These are phyloP conservation scores for Exophiala aquamarina DNA, from an alignment of 2,329 filamentous ascomycete species.

Conservation along the genomic window DNA sequence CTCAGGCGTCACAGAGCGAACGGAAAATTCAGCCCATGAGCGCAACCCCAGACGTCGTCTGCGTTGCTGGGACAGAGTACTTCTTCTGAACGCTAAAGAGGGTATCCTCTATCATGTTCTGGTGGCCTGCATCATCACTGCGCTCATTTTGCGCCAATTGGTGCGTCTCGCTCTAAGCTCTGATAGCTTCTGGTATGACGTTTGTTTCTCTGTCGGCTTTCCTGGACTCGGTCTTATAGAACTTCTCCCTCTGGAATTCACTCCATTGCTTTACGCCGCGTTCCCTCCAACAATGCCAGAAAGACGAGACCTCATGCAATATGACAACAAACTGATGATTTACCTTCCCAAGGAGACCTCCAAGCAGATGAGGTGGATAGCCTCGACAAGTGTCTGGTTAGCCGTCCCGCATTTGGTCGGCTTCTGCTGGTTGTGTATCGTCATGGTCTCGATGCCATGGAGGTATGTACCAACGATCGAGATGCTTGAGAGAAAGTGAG, in stretches of 20 bases:
- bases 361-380: constrained; percentile 16
- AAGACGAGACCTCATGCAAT: constrained; percentile 17
- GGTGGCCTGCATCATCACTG: constrained; percentile 9
- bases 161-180: not conserved
- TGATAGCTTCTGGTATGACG: constrained; percentile 12
- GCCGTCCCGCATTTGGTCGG: constrained; percentile 16
- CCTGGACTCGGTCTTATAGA: constrained; percentile 18
- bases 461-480: not conserved
- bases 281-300: constrained; percentile 23
- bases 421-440: constrained; percentile 7
- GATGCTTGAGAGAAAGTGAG: not conserved
- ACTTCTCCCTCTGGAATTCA: constrained; percentile 14
- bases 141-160: constrained; percentile 5
- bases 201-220: constrained; percentile 17
- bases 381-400: constrained; percentile 16
- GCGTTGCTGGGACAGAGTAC: constrained; percentile 7
- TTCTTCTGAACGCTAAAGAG: constrained; percentile 16
- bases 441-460: constrained; percentile 3
- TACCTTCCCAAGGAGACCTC: constrained; percentile 10
- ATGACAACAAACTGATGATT: constrained; percentile 6
- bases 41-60: constrained; percentile 12
- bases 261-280: constrained; percentile 19
- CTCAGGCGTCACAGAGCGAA: constrained; percentile 10
- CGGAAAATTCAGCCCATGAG: constrained; percentile 16
- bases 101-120: constrained; percentile 14